Percentiles rank a stretch among this genome's conserved stretches.
Evolutionary conservation across 225 moss, liverwort and hornwort genomes (phyloP).

Genomic region (Takakia lepidozioides): DNA sequence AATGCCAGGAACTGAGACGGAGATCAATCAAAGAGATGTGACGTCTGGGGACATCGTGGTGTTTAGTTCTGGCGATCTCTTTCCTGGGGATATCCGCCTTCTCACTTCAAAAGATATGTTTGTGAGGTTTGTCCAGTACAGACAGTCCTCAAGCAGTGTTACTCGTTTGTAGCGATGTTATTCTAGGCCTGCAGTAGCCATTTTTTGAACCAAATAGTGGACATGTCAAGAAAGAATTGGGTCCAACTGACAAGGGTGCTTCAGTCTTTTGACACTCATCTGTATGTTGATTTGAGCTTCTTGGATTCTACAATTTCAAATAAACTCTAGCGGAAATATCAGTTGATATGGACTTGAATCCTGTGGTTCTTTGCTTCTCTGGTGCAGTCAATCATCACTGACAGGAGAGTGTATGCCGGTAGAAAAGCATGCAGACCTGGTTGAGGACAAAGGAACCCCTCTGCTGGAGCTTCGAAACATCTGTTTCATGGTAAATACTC

Average conservation of each 20-base stretch:
- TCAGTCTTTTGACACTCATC: too few relatives aligned
- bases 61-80: slow-evolving; percentile 8
- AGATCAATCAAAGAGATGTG: slow-evolving; percentile 14
- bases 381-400: slow-evolving; percentile 11
- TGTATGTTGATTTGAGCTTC: too few relatives aligned
- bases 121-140: slow-evolving; percentile 8
- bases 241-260: too few relatives aligned
- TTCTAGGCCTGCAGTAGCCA: too few relatives aligned
- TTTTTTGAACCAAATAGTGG: too few relatives aligned
- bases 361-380: neutral
- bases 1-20: slow-evolving; percentile 8
- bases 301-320: too few relatives aligned
- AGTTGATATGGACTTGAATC: too few relatives aligned
- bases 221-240: too few relatives aligned
- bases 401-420: slow-evolving; percentile 17
- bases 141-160: too few relatives aligned
- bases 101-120: slow-evolving; percentile 10
- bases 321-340: too few relatives aligned
- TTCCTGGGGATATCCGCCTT: slow-evolving; percentile 9
- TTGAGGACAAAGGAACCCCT: slow-evolving; percentile 7
- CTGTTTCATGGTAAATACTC: slow-evolving; percentile 7
- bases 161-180: too few relatives aligned
- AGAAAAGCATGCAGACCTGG: slow-evolving; percentile 7
- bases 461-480: slow-evolving; percentile 11
- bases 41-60: slow-evolving; percentile 11